Conservation (phyloP, 768 basidiomycete genomes). For the Austroboletus eburneus region DNA sequence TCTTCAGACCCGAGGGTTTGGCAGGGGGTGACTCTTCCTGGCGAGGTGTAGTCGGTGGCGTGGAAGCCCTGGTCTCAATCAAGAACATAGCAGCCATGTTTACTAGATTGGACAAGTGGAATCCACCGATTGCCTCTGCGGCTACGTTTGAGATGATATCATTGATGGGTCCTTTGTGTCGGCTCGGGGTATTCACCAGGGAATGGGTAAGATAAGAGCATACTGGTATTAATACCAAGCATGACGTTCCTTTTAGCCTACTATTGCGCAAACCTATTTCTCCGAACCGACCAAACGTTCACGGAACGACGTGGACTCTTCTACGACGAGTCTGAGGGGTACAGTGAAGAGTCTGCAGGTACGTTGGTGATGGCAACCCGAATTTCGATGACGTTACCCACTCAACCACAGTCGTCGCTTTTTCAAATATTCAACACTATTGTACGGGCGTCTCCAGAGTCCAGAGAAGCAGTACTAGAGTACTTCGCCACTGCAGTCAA, state of each 20-base stretch:
- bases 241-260: constrained; percentile 47
- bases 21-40: constrained; percentile 74
- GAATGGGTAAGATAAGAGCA: constrained; percentile 65
- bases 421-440: constrained; percentile 87
- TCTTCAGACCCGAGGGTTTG: constrained; percentile 64
- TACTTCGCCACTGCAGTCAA: constrained; percentile 75
- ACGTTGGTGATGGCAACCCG: constrained; percentile 3
- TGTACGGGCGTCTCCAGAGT: constrained; percentile 75
- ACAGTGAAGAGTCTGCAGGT: constrained; percentile 86
- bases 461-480: constrained; percentile 76
- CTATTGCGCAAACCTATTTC: constrained; percentile 76
- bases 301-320: constrained; percentile 72
- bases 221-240: background rate
- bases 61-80: constrained; percentile 75
- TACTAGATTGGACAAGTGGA: constrained; percentile 71
- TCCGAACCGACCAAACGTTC: constrained; percentile 77
- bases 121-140: constrained; percentile 54
- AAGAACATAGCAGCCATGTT: constrained; percentile 84
- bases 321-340: constrained; percentile 79
- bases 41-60: constrained; percentile 79
- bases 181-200: constrained; percentile 80
- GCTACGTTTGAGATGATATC: constrained; percentile 59
- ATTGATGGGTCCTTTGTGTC: constrained; percentile 79
- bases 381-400: background rate
- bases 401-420: constrained; percentile 46